Base-by-base conservation (phyloP, 2,329 filamentous ascomycete genomes). In the Phyllosticta citribraziliensis region DNA sequence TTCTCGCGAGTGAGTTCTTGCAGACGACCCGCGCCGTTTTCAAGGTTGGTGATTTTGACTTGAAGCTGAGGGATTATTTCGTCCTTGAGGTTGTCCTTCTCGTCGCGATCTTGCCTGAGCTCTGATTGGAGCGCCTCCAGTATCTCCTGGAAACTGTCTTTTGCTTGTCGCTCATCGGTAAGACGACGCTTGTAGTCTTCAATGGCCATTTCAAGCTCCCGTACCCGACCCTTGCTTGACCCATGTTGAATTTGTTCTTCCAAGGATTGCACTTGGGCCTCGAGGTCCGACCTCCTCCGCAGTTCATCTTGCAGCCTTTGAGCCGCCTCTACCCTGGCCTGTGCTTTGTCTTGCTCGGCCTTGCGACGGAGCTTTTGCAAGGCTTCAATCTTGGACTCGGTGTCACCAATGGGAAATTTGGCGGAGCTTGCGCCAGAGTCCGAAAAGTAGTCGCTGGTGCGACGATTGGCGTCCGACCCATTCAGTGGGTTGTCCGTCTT, bases 401-500 rank as follows among this genome's bases (percentile, higher is more conserved):
- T 76, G 63, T 83, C 79, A 55, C 89, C 87, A 64, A 82, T 78
- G 1, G 88, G 86, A 69, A 87, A 88, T 69, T 91, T 88, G 58
- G 89, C 82, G 1, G 91, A 93, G 73, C 91, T 93, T 62, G 90
- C 88, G 33, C 94, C 94, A 5, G 92, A 96, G 73, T 99, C 94
- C 2, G 94, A 99, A 73, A 94, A 99, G 76, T 99, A 97, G 75
- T 99, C 94, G 75, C 94, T 97, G 10, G 90, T 95, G 63, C 93
- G 84, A 72, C 88, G 88, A 65, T 83, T 86, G 27, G 81, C 70
- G n/a, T 79, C 74, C 70, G 73, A 80, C 75, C 69, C 80, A 70
- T 74, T 85, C 81, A 73, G 80, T 10, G 51, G 82, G 65, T 81
- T 80, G 69, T 97, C 91, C n/a, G 85, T 78, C 72, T 97, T 92